Evolutionary conservation across 441 rosid species (phyloP), one percentile per base, ranked within the genome.

Genomic region (Manihot esculenta): DNA sequence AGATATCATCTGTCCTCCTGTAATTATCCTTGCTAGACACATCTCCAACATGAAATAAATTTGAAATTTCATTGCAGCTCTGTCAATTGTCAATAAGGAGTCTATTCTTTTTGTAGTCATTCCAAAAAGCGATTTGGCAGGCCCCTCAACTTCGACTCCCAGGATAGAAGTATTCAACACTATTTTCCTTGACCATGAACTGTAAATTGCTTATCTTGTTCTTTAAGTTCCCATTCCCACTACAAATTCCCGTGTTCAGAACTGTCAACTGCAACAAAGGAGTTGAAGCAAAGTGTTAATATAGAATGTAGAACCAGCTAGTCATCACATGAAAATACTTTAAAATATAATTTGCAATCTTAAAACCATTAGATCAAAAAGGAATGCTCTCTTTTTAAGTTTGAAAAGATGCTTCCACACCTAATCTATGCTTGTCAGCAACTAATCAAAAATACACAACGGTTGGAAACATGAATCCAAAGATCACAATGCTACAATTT

Each of bases 151-250:
- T 78, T 70, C 68, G 80, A 78, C 81, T 83, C 35, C 97, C 96
- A 0, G 97, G 98, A 79, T 87, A 87, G 81, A 94, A 94, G 75
- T 76, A 89, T 21, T 94, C 93, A 5, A 86, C 81, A 7, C 80
- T 76, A 65, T 88, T 92, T 58, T 92, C 98, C 84, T 87, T 92
- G 70, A 88, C 79, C 89, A 72, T 85, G 81, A 87, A 91, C 56
- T 91, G 98, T 78, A 94, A 92, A 81, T 87, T 89, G 76, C 81
- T 84, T 64, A 82, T 74, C 77, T 85, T 84, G 85, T 76, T 87
- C 78, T 79, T 72, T 24, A 80, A 75, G 73, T 74, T 81, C 54
- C 81, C 77, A 47, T 55, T 74, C n/a, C 64, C 72, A n/a, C 66
- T 71, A 70, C 63, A 47, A 10, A 64, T 62, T 76, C 79, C 83